phyloP scores from a whole-genome alignment of 495 filamentous ascomycete species.

The Penicillium lividum region DNA sequence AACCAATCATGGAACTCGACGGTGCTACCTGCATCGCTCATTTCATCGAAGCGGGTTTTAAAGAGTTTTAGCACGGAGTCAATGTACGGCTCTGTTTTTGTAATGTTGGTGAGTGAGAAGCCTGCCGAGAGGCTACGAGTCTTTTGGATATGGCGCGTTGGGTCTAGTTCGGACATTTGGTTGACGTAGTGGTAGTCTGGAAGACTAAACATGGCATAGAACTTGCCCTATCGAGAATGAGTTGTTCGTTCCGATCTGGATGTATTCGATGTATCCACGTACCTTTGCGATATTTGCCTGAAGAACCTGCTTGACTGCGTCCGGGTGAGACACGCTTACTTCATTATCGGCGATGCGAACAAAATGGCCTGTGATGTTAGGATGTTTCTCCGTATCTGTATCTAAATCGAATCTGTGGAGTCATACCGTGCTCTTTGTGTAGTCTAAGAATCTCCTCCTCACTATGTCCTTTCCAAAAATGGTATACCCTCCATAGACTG shows the following conservation, averaged over 20 bases:
- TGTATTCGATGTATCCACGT: background rate
- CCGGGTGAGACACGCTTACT: slow-evolving; percentile 49
- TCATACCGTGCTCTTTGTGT: slow-evolving; percentile 45
- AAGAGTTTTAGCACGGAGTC: slow-evolving; percentile 37
- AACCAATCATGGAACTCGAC: slow-evolving; percentile 48
- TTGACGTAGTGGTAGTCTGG: slow-evolving; percentile 45
- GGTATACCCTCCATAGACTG: slow-evolving; percentile 40
- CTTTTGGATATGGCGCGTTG: slow-evolving; percentile 33
- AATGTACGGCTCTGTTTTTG: slow-evolving; percentile 41
- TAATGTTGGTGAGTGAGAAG: slow-evolving; percentile 42
- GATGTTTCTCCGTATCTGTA: background rate
- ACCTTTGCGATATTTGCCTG: slow-evolving; percentile 31
- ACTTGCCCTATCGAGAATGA: slow-evolving; percentile 24
- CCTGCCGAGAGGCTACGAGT: slow-evolving; percentile 36
- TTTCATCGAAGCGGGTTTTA: slow-evolving; percentile 26
- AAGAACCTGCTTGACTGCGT: slow-evolving; percentile 39
- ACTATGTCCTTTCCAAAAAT: slow-evolving; percentile 39
- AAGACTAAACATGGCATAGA: slow-evolving; percentile 35
- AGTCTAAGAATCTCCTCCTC: slow-evolving; percentile 35
- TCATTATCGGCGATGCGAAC: slow-evolving; percentile 52
- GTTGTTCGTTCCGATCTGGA: background rate
- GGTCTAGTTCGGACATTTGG: slow-evolving; percentile 45
- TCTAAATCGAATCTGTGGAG: background rate
- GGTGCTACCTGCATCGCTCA: slow-evolving; percentile 20
- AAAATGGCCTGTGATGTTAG: slow-evolving; percentile 37